Evolutionary conservation across 768 basidiomycete genomes (phyloP), one percentile per base, ranked within the genome.

Genomic region (Piloderma croceum): DNA sequence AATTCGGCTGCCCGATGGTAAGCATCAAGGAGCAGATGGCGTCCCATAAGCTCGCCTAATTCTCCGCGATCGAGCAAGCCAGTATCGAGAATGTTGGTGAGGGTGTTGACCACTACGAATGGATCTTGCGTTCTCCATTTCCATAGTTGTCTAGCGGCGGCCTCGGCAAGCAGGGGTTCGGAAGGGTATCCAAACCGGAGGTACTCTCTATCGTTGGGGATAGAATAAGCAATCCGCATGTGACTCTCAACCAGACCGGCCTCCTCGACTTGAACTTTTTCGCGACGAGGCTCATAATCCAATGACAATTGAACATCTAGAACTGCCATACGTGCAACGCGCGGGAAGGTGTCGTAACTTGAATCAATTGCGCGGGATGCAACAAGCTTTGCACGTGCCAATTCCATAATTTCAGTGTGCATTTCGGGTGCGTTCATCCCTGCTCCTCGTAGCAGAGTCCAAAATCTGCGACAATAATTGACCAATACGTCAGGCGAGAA

Each of bases 221-320:
- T 42, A 18, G 53, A 53, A 41, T 43, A 60, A 6, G 44, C 56
- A 21, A 53, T 46, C 22, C 54, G 51, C 56, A 62, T 56, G 42
- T 59, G 52, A 36, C 49, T 47, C 12, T 44, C 54, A 7, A 63
- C 56, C 23, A 60, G 32, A 10, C 47, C 24, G 10, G 20, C 34
- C 31, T 56, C 35, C 7, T 29, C 4, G 7, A 18, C 18, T 29
- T 25, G 33, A 18, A 13, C 32, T 25, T 29, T 23, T 9, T 33
- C 36, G 11, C 33, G 43, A 18, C 36, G 24, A 27, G 43, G 42
- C 24, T 46, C 48, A 24, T 22, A 54, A 32, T 47, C 44, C 12
- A 57, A 45, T 22, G 29, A 23, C n/a, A 50, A 17, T 11, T 40
- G 47, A 11, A 46, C 40, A 29, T 52, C 50, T 6, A 53, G 34